phyloP scores from a whole-genome alignment of 2,329 filamentous ascomycete species.

The Ophiostoma ulmi region DNA sequence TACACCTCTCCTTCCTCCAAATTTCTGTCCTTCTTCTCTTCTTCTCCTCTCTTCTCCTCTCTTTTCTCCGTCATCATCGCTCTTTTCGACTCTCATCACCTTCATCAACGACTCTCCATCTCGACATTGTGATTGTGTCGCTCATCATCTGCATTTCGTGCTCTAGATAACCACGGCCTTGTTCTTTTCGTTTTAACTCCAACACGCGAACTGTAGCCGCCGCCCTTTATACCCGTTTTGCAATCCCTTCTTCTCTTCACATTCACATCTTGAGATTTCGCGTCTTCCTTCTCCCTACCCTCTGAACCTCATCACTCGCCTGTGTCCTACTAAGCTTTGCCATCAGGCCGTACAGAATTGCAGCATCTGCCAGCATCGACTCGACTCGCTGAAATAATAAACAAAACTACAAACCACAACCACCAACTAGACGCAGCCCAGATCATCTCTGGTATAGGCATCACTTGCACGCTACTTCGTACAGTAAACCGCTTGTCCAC shows the following conservation, averaged over 20 bases:
- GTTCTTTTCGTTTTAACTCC: background rate
- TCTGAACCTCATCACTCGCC: background rate
- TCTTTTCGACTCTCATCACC: background rate
- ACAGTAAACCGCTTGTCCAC: constrained; percentile 15
- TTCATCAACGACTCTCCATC: background rate
- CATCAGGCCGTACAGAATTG: constrained; percentile 11
- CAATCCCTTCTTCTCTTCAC: background rate
- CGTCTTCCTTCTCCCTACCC: background rate
- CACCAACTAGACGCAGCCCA: background rate
- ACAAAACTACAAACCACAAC: background rate
- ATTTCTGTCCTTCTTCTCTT: background rate
- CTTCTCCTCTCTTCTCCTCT: background rate
- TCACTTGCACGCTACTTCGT: constrained; percentile 12
- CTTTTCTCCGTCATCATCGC: background rate
- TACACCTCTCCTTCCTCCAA: background rate
- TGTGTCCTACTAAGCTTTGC: background rate
- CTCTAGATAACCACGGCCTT: background rate
- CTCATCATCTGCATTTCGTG: constrained; percentile 5
- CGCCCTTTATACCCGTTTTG: background rate
- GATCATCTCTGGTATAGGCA: background rate
- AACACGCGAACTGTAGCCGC: constrained; percentile 11
- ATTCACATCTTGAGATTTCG: background rate
- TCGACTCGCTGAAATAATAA: background rate
- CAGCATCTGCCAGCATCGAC: background rate
- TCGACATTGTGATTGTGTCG: constrained; percentile 11